Conservation (phyloP, 306 rosid species). For the Vachellia collinsii region DNA sequence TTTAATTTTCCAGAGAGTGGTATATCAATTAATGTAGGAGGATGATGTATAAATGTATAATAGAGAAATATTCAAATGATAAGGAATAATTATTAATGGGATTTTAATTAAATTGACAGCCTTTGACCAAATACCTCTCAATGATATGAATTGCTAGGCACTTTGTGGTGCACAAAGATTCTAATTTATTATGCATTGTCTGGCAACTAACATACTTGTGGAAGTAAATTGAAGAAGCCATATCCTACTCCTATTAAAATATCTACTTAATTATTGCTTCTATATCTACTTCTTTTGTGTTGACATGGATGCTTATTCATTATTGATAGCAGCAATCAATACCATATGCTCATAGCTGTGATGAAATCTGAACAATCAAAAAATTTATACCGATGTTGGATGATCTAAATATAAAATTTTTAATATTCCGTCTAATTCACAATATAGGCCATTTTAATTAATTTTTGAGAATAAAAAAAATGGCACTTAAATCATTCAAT, state of each 20-base stretch:
- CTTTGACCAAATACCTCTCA: slow-evolving; percentile 32
- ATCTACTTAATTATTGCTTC: slow-evolving; percentile 19
- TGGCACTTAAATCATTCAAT: too few species aligned
- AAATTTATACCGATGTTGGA: too few species aligned
- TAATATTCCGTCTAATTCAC: too few species aligned
- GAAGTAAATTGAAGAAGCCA: slow-evolving; percentile 32
- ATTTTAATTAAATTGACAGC: neutral
- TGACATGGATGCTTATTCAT: too few species aligned
- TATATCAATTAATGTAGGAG: neutral
- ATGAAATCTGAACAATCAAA: too few species aligned
- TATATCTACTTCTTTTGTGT: neutral
- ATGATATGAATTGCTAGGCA: slow-evolving; percentile 25
- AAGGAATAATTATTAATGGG: neutral
- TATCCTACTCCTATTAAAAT: neutral
- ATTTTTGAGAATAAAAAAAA: too few species aligned
- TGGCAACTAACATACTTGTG: slow-evolving; percentile 33
- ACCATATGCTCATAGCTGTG: too few species aligned
- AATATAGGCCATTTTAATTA: too few species aligned
- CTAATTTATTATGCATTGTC: slow-evolving; percentile 31
- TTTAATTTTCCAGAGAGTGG: neutral
- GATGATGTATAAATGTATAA: neutral
- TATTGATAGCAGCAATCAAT: too few species aligned
- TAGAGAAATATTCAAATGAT: neutral
- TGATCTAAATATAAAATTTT: too few species aligned
- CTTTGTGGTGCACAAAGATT: slow-evolving; percentile 40